Base-by-base conservation (phyloP, 345 rosid genomes). In the Rhodamnia rubescens region DNA sequence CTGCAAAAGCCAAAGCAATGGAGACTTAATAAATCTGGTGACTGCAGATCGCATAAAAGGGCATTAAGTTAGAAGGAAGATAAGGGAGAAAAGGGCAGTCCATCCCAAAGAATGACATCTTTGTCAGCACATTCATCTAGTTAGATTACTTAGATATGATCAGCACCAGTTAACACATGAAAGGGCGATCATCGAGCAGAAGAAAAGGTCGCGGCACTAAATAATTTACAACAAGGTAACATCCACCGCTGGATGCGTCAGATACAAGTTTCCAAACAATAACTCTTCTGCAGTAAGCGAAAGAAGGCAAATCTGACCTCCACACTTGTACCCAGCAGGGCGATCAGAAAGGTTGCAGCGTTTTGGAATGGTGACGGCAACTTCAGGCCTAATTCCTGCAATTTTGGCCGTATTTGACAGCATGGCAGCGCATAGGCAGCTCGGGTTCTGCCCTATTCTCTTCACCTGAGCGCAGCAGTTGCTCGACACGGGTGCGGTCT, bases 291-390 rank as follows among this genome's bases (percentile, higher is more conserved):
- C 75, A 64, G 44, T 64, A 32, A 32, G 49, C 10, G 47, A 11
- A 55, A 57, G 55, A 85, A 40, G 24, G 44, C 27, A 29, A 75
- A 83, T 47, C 36, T 22, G 69, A 54, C 57, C 84, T 94, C 98
- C 98, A 85, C 99, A 97, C 88, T 93, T 91, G 92, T 94, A 95
- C 84, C 98, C 98, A 21, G 93, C 90, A 14, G 98, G 98, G 81
- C 96, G 96, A 88, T 91, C 88, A 80, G 89, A 89, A 44, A 97
- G 85, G 91, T 96, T 93, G 94, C 98, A 96, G 56, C 96, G 95
- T 83, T 96, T 93, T 36, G 99, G 98, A 84, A 97, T 93, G 88
- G 98, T 95, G 80, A 97, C 85, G 11, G 99, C 98, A 47, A 93
- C 82, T 83, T 91, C 95, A 0, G 96, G 95, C 89, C 93, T 92